Percentiles rank a stretch among this genome's conserved stretches.
Conservation (phyloP, 1,284 basidiomycete species). For the Ustilago hordei region DNA sequence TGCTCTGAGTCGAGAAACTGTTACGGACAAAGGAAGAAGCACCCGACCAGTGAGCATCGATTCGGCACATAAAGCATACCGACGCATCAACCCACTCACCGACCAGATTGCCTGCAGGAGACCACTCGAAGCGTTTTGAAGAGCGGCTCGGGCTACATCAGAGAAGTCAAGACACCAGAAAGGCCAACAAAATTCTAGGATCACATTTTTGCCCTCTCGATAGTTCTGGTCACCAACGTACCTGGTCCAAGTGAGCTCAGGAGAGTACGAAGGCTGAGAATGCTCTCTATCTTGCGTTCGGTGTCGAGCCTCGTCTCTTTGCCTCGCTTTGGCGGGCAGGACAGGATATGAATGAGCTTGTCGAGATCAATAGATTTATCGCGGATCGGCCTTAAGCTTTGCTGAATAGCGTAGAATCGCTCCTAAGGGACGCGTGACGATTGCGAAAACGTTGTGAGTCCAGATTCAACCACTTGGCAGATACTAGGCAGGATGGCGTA, state of each 20-base stretch:
- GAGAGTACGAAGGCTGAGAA: slow-evolving; percentile 78
- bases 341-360: slow-evolving; percentile 76
- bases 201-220: no score
- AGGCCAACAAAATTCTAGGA: neutral
- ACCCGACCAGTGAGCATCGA: neutral
- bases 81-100: slow-evolving; percentile 69
- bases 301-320: slow-evolving; percentile 72
- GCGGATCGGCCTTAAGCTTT: slow-evolving; percentile 76
- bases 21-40: neutral
- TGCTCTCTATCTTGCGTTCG: slow-evolving; percentile 78
- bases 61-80: neutral
- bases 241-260: slow-evolving; percentile 70
- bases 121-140: slow-evolving; percentile 75
- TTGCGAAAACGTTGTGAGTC: neutral
- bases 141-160: slow-evolving; percentile 74
- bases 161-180: neutral
- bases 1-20: slow-evolving; percentile 81
- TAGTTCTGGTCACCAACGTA: neutral
- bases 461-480: neutral
- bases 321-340: slow-evolving; percentile 23
- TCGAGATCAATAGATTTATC: slow-evolving; percentile 82
- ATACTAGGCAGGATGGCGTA: slow-evolving; percentile 1
- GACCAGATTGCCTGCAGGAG: slow-evolving; percentile 77
- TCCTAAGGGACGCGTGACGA: slow-evolving; percentile 69
- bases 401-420: slow-evolving; percentile 77